Base-by-base conservation (phyloP, 306 rosid species). In the Rosa multiflora region DNA sequence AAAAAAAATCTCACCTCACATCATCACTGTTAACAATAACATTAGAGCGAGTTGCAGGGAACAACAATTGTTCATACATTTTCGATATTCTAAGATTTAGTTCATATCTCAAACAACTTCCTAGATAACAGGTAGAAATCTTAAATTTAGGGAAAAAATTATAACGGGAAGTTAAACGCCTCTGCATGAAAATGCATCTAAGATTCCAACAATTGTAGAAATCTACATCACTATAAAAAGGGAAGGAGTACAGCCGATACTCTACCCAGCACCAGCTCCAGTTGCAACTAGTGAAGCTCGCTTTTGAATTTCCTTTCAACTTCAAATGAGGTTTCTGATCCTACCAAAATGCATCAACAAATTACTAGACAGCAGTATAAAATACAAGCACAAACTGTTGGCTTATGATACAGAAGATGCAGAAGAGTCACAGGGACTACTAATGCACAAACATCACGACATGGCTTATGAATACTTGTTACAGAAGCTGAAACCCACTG, bases 161-260 rank as follows among this genome's bases (percentile, higher is more conserved):
- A 46, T 51, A 35, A 21, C 13, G 32, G n/a, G 40, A 71, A 23
- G 68, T 49, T 5, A 53, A 71, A 2, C 23, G 66, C 18, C 61
- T 79, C 81, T 72, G 85, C 75, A 82, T 51, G 29, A 68, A 43
- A 56, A 63, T 70, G 80, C 69, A 43, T 51, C 74, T 26, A 49
- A 32, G 35, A 82, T 42, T 52, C 37, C 55, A 2, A 18, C 43
- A 66, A 71, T 62, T 49, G 29, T 46, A 53, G 21, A 72, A 72
- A 71, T 39, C 70, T 63, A 72, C 52, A 49, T 26, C 63, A n/a
- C 23, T 32, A 53, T 48, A 10, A 40, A 52, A 2, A 29, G 47
- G 75, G 69, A 35, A 49, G 48, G 4, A 10, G 52, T 52, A 35
- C 55, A 47, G 61, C 48, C 59, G 5, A 21, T 64, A 37, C 44